Evolutionary conservation across 495 filamentous ascomycete genomes (phyloP).

Genomic region (Penicilliopsis zonata): DNA sequence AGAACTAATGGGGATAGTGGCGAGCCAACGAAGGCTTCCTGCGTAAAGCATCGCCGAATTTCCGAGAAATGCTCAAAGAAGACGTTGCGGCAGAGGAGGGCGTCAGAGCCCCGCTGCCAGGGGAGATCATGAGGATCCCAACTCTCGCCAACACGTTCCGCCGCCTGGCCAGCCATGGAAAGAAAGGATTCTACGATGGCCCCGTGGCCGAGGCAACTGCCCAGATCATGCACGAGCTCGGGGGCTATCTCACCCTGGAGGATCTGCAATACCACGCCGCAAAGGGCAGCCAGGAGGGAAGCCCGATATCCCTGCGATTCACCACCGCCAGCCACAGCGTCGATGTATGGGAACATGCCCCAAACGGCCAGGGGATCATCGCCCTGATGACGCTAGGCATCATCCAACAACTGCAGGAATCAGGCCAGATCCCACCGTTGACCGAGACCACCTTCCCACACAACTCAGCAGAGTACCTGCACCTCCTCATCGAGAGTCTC

Average conservation of each 20-base stretch:
- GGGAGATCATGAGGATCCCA: constrained; percentile 86
- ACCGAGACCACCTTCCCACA: constrained; percentile 51
- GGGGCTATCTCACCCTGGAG: constrained; percentile 65
- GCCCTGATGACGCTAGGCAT: constrained; percentile 91
- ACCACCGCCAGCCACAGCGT: constrained; percentile 48
- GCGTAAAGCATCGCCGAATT: constrained; percentile 67
- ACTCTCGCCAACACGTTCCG: constrained; percentile 74
- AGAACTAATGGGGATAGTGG: constrained; percentile 44
- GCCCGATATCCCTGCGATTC: constrained; percentile 72
- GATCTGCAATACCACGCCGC: constrained; percentile 71
- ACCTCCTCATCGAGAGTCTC: constrained; percentile 78
- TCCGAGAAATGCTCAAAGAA: constrained; percentile 67
- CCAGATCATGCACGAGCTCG: constrained; percentile 62
- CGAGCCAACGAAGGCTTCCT: constrained; percentile 43
- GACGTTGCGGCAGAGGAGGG: constrained; percentile 54
- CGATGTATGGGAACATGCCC: constrained; percentile 90
- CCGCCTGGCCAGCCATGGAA: constrained; percentile 64
- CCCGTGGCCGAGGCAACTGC: constrained; percentile 66
- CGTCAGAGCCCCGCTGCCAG: constrained; percentile 56
- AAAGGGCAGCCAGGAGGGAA: constrained; percentile 61
- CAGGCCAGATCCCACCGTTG: constrained; percentile 60
- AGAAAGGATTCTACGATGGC: constrained; percentile 85
- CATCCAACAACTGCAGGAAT: constrained; percentile 68
- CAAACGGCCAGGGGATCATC: constrained; percentile 95
- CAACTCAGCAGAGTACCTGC: constrained; percentile 70